These are phyloP conservation scores for Fremontodendron californicum DNA, from an alignment of 345 rosid species.

Conservation along the genomic window DNA sequence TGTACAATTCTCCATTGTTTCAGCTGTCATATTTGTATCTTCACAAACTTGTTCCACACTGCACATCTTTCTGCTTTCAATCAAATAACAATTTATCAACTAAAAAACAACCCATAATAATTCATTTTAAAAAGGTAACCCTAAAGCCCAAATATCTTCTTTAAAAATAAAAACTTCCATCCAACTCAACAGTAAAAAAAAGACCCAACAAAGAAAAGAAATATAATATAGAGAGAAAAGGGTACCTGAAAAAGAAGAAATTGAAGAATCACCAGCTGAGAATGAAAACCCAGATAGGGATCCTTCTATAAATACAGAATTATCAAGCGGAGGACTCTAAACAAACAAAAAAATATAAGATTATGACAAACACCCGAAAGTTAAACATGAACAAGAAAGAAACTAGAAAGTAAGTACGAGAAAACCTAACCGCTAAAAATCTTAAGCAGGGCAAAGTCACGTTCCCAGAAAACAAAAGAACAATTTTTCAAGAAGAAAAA, in stretches of 20 bases:
- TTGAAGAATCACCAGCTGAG: conserved; percentile 28
- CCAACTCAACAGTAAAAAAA: background rate
- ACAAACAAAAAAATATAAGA: background rate
- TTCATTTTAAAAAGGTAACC: background rate
- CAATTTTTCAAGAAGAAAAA: no score
- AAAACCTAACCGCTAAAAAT: background rate
- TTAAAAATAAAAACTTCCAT: background rate
- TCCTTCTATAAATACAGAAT: conserved; percentile 16
- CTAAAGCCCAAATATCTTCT: background rate
- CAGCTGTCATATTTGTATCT: conserved; percentile 25
- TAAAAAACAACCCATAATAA: background rate
- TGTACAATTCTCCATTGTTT: conserved; percentile 38
- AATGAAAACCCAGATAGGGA: conserved; percentile 32
- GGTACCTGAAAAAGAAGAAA: conserved; percentile 36
- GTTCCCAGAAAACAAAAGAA: background rate
- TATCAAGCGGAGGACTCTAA: conserved; percentile 20
- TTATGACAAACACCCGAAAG: background rate
- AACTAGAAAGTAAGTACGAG: background rate
- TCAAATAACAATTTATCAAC: background rate
- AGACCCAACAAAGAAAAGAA: background rate
- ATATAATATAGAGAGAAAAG: background rate
- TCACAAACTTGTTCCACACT: conserved; percentile 22
- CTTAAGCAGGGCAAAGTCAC: background rate
- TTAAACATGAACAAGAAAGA: background rate
- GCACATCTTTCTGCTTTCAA: conserved; percentile 34